These are phyloP conservation scores for Oryza glaberrima DNA, from an alignment of 176 grass and related monocot genomes.

Conservation along the genomic window DNA sequence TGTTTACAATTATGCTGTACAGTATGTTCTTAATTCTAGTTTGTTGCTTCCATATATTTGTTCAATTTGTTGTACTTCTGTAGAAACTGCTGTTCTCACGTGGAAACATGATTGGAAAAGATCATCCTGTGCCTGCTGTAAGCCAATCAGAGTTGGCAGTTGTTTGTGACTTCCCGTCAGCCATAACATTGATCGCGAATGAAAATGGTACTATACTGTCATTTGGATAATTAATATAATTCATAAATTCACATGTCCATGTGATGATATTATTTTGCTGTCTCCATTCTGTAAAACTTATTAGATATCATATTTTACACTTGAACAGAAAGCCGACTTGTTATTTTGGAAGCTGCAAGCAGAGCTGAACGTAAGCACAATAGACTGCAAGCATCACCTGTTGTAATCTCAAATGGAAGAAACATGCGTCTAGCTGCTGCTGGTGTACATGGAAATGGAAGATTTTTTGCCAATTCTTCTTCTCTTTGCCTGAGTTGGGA, in stretches of 20 bases:
- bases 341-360: constrained; percentile 71
- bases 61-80: constrained; percentile 28
- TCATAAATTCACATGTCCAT: constrained; percentile 25
- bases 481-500: constrained; percentile 92
- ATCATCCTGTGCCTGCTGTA: constrained; percentile 71
- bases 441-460: constrained; percentile 67
- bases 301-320: constrained; percentile 18
- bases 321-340: constrained; percentile 68
- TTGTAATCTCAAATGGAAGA: constrained; percentile 84
- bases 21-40: constrained; percentile 20
- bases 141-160: constrained; percentile 64
- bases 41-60: constrained; percentile 19
- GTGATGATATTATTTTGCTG: constrained; percentile 23
- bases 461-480: constrained; percentile 87
- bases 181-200: constrained; percentile 90
- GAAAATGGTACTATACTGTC: constrained; percentile 77
- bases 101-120: constrained; percentile 86
- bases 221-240: constrained; percentile 37
- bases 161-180: constrained; percentile 80
- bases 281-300: constrained; percentile 4
- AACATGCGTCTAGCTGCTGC: constrained; percentile 76
- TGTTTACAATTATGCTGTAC: constrained; percentile 21
- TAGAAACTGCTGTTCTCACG: constrained; percentile 90
- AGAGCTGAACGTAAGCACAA: constrained; percentile 67
- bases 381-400: constrained; percentile 74